Evolutionary conservation across 2,329 filamentous ascomycete species (phyloP).

Genomic region (Exophiala lecanii-corni): DNA sequence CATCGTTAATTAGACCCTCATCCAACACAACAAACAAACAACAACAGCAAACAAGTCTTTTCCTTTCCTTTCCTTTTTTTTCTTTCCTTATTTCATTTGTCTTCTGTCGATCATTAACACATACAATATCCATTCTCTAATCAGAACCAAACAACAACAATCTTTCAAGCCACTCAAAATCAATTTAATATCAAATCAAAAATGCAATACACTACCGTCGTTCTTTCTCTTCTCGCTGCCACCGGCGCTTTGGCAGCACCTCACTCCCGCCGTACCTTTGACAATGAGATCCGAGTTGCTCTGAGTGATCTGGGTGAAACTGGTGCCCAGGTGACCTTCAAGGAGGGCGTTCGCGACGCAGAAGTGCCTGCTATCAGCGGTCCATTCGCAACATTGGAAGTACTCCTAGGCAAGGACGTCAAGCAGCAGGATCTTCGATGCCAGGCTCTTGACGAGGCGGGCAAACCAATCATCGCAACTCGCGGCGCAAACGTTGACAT

Average conservation of each 20-base stretch:
- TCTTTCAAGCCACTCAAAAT: not conserved
- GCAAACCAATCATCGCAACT: constrained; percentile 15
- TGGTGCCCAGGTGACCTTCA: constrained; percentile 11
- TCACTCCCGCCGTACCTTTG: constrained; percentile 4
- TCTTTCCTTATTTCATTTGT: constrained; percentile 12
- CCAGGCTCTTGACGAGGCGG: constrained; percentile 19
- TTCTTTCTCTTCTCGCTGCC: constrained; percentile 19
- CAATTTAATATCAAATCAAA: constrained; percentile 1
- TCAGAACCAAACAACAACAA: constrained; percentile 3
- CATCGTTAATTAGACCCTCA: not conserved
- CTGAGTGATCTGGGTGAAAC: constrained; percentile 15
- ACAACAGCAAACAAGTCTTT: constrained; percentile 3
- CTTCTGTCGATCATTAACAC: not conserved
- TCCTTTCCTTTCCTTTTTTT: constrained; percentile 12
- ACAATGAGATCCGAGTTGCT: constrained; percentile 16
- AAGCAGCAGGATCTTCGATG: constrained; percentile 20
- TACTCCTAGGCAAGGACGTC: constrained; percentile 15
- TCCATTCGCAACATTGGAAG: constrained; percentile 18
- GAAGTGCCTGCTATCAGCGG: constrained; percentile 5
- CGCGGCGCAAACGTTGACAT: constrained; percentile 21
- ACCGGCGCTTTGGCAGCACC: constrained; percentile 21
- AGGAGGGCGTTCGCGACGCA: constrained; percentile 9
- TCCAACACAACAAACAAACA: constrained; percentile 8
- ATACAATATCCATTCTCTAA: constrained; percentile 4
- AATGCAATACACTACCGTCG: constrained; percentile 18